Evolutionary conservation across 1,139 yeast genomes (phyloP).

Genomic region (Lodderomyces metapsilosis): DNA sequence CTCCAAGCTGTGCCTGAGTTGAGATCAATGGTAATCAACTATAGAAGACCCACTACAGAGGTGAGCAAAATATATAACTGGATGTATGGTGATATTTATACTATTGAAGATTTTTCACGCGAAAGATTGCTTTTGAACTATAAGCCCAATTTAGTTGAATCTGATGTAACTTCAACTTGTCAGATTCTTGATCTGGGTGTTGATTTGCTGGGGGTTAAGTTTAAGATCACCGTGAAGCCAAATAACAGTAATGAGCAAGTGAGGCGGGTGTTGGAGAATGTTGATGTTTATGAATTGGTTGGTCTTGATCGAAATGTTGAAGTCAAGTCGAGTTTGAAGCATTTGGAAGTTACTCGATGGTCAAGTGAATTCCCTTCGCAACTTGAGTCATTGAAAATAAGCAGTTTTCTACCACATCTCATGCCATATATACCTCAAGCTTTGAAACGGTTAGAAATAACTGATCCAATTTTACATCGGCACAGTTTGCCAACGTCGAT

Average conservation of each 20-base stretch:
- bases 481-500: not conserved
- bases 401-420: not conserved
- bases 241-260: not conserved
- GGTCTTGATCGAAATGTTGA: not conserved
- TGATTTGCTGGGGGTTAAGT: not conserved
- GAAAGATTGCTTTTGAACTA: not conserved
- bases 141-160: not conserved
- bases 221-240: not conserved
- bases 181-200: constrained; percentile 1
- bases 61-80: not conserved
- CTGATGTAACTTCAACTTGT: not conserved
- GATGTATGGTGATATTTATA: not conserved
- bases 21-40: constrained; percentile 5
- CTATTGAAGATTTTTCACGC: not conserved
- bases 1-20: constrained; percentile 6
- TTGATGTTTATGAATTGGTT: not conserved
- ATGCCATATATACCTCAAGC: not conserved
- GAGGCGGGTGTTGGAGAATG: not conserved
- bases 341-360: not conserved
- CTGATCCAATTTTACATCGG: not conserved
- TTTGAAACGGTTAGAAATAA: not conserved
- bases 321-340: not conserved
- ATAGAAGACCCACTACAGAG: constrained; percentile 4
- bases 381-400: not conserved
- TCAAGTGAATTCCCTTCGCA: not conserved